Percentiles rank a stretch among this genome's conserved stretches.
Conservation (phyloP, 1,284 basidiomycete species). For the Rhodotorula glutinis region DNA sequence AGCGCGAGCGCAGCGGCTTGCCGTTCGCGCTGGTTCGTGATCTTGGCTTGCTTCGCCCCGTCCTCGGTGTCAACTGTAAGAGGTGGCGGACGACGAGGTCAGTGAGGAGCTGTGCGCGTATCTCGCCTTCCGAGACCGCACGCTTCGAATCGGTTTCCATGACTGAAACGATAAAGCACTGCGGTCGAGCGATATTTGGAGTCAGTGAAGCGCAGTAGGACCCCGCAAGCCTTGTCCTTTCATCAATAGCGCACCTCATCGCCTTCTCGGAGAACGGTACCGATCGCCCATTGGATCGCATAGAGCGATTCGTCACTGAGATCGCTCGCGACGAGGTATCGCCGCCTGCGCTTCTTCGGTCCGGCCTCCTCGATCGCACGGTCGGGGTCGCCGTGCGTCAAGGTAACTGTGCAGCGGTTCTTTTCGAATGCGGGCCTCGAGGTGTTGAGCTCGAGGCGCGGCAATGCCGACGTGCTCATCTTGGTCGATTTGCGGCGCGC, state of each 20-base stretch:
- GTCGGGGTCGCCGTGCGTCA: slow-evolving; percentile 67
- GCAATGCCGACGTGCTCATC: background rate
- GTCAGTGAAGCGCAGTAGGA: no score
- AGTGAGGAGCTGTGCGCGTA: background rate
- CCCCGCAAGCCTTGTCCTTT: no score
- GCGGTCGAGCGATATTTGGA: background rate
- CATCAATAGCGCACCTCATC: slow-evolving; percentile 71
- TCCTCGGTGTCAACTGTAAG: slow-evolving; percentile 70
- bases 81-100: background rate
- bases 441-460: slow-evolving; percentile 21
- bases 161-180: slow-evolving; percentile 70
- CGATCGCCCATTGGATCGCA: slow-evolving; percentile 77
- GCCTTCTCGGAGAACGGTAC: slow-evolving; percentile 90
- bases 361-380: slow-evolving; percentile 50
- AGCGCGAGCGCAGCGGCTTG: slow-evolving; percentile 37
- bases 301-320: slow-evolving; percentile 86
- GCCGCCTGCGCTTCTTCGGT: slow-evolving; percentile 62
- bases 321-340: slow-evolving; percentile 90
- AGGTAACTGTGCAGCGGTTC: slow-evolving; percentile 84
- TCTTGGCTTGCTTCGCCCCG: slow-evolving; percentile 37
- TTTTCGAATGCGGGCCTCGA: slow-evolving; percentile 75
- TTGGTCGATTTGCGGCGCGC: slow-evolving; percentile 30
- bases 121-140: no score
- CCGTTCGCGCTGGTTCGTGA: slow-evolving; percentile 41
- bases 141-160: slow-evolving; percentile 89